These are phyloP conservation scores for Rhodotorula sp. DNA, from an alignment of 1,284 basidiomycete genomes.

Conservation along the genomic window DNA sequence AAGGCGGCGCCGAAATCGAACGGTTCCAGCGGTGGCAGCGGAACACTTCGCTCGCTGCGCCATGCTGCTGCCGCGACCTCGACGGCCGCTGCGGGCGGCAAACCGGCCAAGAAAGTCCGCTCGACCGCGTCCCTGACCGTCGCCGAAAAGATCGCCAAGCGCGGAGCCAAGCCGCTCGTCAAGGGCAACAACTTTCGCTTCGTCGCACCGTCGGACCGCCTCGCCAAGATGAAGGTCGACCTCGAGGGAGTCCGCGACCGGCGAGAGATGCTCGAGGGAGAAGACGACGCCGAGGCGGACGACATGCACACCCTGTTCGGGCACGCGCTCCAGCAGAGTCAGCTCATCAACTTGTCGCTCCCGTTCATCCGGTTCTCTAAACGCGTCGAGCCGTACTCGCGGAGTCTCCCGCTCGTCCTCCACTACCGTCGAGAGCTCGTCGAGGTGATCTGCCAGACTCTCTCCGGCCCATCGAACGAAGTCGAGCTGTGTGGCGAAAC, in stretches of 20 bases:
- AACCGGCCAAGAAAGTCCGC: conserved; percentile 20
- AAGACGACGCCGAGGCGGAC: conserved; percentile 31
- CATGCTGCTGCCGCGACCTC: conserved; percentile 22
- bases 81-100: background rate
- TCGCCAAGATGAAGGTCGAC: conserved; percentile 38
- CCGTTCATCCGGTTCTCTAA: conserved; percentile 41
- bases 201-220: conserved; percentile 27
- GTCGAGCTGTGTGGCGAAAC: conserved; percentile 36
- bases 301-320: conserved; percentile 39
- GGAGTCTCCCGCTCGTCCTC: conserved; percentile 44
- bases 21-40: background rate
- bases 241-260: conserved; percentile 30
- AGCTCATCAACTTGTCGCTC: conserved; percentile 42
- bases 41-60: conserved; percentile 31
- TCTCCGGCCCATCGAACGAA: conserved; percentile 23
- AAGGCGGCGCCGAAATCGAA: background rate
- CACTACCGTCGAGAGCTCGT: conserved; percentile 41
- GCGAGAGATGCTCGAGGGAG: conserved; percentile 38
- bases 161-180: conserved; percentile 33
- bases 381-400: conserved; percentile 33
- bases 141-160: conserved; percentile 31
- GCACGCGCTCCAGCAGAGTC: conserved; percentile 31
- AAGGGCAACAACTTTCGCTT: conserved; percentile 39
- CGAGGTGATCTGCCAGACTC: conserved; percentile 28
- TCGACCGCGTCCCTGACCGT: conserved; percentile 32